Evolutionary conservation across 2,329 filamentous ascomycete species (phyloP), one percentile per base, ranked within the genome.

Genomic region (Scolecobasidium constrictum): DNA sequence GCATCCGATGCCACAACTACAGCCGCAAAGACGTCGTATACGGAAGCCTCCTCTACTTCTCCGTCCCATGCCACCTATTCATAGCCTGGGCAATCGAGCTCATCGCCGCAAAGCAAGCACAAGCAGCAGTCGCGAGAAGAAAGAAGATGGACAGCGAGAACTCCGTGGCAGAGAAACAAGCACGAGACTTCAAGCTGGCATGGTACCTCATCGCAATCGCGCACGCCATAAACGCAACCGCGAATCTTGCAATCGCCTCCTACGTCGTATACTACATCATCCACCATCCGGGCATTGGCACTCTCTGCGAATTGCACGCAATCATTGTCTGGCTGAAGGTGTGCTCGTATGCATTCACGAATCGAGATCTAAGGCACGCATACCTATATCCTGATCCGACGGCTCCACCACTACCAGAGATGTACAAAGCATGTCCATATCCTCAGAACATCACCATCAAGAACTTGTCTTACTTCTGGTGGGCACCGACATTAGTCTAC

Each of bases 251-350:
- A 33, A 75, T 93, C 49, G 86, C 88, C 6, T 92, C 85, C 38
- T 78, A 79, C 48, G 78, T 87, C 15, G 88, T 98, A 15, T 98
- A 94, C 67, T 90, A 81, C 61, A 74, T 84, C 60, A 85, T 98
- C 50, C 78, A 94, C 61, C 92, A 98, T 61, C 92, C 92, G 0
- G 74, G 94, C 15, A 93, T 98, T 52, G 92, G 92, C 34, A 94
- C 87, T 1, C 67, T 94, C 38, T 87, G 84, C 49, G 85, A 96
- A 62, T 65, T 94, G 47, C 92, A 98, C 59, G 87, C 88, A 49
- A 80, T 96, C 54, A 84, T 96, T 43, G 88, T 96, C 40, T 95
- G 88, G 81, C 75, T 98, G 54, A 98, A 98, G 68, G 88, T 84
- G 22, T 85, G 86, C 49, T 95, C 88, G 0, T 98, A 96, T 58